A percentile compares a stretch with the other conserved stretches of the same genome.
Conservation (phyloP, 805 yeast genomes). For the Saccharomycopsis sp. region DNA sequence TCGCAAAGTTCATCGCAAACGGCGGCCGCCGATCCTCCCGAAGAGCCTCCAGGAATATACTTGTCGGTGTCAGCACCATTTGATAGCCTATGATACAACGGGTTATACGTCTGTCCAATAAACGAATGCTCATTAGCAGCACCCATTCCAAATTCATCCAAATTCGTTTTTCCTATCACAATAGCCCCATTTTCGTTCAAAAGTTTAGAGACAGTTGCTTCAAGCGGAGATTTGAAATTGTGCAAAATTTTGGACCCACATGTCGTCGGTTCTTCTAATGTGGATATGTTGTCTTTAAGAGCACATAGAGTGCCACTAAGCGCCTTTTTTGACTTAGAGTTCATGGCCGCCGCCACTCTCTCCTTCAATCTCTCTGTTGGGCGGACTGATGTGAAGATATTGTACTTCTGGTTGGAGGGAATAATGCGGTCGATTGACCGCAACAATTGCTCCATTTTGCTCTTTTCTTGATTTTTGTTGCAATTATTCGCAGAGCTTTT, state of each 20-base stretch:
- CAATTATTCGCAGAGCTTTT: too few relatives aligned
- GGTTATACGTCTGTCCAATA: slow-evolving; percentile 55
- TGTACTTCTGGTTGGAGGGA: slow-evolving; percentile 24
- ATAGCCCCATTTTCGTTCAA: slow-evolving; percentile 46
- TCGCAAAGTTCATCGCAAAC: slow-evolving; percentile 68
- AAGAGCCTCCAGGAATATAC: slow-evolving; percentile 78
- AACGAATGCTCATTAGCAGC: slow-evolving; percentile 51
- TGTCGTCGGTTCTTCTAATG: slow-evolving; percentile 62
- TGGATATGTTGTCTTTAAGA: slow-evolving; percentile 76
- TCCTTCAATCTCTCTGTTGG: slow-evolving; percentile 19
- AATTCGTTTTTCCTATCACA: slow-evolving; percentile 70
- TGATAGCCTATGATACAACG: slow-evolving; percentile 31
- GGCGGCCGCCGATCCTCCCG: slow-evolving; percentile 94
- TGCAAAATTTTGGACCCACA: slow-evolving; percentile 65
- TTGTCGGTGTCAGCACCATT: not conserved
- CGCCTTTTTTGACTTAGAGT: slow-evolving; percentile 12
- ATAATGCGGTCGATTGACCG: not conserved
- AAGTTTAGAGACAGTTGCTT: slow-evolving; percentile 62
- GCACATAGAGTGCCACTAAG: slow-evolving; percentile 36
- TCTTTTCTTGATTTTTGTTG: too few relatives aligned
- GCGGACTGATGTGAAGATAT: slow-evolving; percentile 38
- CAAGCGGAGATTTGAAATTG: slow-evolving; percentile 66
- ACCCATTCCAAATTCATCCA: slow-evolving; percentile 99
- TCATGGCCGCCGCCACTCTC: slow-evolving; percentile 1
- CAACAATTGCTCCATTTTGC: not conserved